These are phyloP conservation scores for Infundibulicybe gibba DNA, from an alignment of 768 basidiomycete genomes.

Conservation along the genomic window DNA sequence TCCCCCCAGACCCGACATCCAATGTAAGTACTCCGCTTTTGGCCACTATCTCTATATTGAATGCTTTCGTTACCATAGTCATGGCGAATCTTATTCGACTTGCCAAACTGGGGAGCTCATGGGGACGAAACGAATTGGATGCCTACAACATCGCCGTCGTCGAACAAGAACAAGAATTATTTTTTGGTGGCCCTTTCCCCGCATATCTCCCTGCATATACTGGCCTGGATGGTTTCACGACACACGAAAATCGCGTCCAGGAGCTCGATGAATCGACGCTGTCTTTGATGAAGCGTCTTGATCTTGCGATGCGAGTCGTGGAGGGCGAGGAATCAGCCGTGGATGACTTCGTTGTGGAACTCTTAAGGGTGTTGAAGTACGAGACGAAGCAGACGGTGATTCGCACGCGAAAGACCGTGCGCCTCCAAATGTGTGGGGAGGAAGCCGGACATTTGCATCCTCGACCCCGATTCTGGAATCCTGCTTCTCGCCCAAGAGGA, in stretches of 20 bases:
- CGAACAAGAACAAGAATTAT: neutral
- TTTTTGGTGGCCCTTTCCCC: neutral
- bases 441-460: slow-evolving; percentile 7
- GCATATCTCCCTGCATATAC: too few species aligned
- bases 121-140: neutral
- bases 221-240: too few species aligned
- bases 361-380: slow-evolving; percentile 7
- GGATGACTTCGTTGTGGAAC: slow-evolving; percentile 10
- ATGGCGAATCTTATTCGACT: neutral
- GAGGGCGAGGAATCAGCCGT: slow-evolving; percentile 4
- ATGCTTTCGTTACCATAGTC: too few species aligned
- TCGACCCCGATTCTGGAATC: slow-evolving; percentile 8
- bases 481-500: slow-evolving; percentile 12
- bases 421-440: slow-evolving; percentile 13
- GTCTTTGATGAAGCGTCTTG: neutral
- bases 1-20: too few species aligned
- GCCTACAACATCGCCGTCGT: neutral
- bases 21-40: too few species aligned
- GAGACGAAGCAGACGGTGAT: slow-evolving; percentile 5
- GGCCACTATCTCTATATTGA: neutral
- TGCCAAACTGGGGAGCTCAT: neutral
- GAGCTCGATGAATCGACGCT: too few species aligned
- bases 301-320: slow-evolving; percentile 10
- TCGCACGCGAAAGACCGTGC: slow-evolving; percentile 9
- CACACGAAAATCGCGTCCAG: too few species aligned